Percentiles rank a stretch among this genome's conserved stretches.
These are phyloP conservation scores for Pythium utonaiense DNA, from an alignment of 352 stramenopile species.

Conservation along the genomic window DNA sequence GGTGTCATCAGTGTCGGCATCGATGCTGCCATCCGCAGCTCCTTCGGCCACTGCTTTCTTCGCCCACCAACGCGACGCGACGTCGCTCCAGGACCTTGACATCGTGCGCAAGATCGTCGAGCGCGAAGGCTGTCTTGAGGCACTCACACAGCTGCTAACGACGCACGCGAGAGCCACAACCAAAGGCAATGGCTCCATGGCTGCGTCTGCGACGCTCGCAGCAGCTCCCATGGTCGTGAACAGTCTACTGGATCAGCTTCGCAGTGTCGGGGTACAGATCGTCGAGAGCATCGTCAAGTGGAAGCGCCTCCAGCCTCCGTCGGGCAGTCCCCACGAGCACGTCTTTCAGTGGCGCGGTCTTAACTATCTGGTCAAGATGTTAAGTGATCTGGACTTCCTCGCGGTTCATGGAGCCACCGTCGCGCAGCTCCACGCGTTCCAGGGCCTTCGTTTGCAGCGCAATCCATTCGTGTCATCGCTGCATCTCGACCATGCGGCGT, in stretches of 20 bases:
- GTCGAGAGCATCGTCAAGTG: conserved; percentile 68
- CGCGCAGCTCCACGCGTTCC: conserved; percentile 37
- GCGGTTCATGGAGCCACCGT: conserved; percentile 22
- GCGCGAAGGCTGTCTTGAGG: conserved; percentile 75
- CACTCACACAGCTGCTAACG: conserved; percentile 54
- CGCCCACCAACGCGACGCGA: conserved; percentile 18
- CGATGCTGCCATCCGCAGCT: not conserved
- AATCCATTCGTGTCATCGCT: conserved; percentile 66
- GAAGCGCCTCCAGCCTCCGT: conserved; percentile 22
- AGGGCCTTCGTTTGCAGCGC: conserved; percentile 41
- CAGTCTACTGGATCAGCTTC: conserved; percentile 64
- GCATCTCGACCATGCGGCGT: conserved; percentile 50
- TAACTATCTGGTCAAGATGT: conserved; percentile 85
- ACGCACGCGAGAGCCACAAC: conserved; percentile 26
- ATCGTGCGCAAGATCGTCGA: conserved; percentile 79
- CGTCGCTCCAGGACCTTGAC: conserved; percentile 48
- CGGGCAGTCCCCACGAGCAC: conserved; percentile 10
- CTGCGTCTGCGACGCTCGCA: conserved; percentile 21
- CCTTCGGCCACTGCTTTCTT: conserved; percentile 9
- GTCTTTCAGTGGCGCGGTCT: conserved; percentile 72
- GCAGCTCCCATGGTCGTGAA: conserved; percentile 56
- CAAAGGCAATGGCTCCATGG: conserved; percentile 5
- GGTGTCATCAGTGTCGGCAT: not conserved
- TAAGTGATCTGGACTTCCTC: conserved; percentile 57
- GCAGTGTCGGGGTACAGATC: conserved; percentile 56